phyloP scores from a whole-genome alignment of 2,329 filamentous ascomycete genomes.

The Aspergillus eucalypticola region DNA sequence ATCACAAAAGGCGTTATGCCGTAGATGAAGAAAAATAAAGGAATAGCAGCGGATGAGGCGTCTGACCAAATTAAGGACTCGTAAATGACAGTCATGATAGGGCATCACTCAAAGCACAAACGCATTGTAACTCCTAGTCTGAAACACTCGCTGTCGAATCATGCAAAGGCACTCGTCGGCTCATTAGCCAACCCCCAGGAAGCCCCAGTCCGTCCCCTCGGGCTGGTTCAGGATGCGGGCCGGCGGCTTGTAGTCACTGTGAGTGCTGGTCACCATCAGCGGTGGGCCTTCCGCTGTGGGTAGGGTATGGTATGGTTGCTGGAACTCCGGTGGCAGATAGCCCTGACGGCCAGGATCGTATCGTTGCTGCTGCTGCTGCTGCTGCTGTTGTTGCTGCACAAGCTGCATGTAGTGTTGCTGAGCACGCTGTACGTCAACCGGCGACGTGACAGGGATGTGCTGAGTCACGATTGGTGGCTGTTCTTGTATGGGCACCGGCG shows the following conservation, averaged over 20 bases:
- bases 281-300: constrained; percentile 33
- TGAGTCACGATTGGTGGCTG: constrained; percentile 33
- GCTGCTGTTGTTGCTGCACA: constrained; percentile 33
- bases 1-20: constrained; percentile 2
- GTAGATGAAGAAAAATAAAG: constrained; percentile 2
- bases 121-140: neutral
- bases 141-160: neutral
- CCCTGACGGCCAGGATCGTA: constrained; percentile 33
- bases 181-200: constrained; percentile 39
- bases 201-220: constrained; percentile 44
- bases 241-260: constrained; percentile 34
- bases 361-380: constrained; percentile 30
- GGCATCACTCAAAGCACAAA: neutral
- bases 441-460: constrained; percentile 31
- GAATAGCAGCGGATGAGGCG: neutral
- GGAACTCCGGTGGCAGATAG: constrained; percentile 36
- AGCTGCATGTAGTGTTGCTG: constrained; percentile 37
- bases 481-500: constrained; percentile 33
- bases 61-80: neutral
- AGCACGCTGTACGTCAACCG: constrained; percentile 30
- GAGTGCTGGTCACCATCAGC: constrained; percentile 37
- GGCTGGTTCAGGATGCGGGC: constrained; percentile 39
- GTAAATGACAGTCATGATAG: constrained; percentile 11
- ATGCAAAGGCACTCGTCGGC: neutral
- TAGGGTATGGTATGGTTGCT: constrained; percentile 29